Base-by-base conservation (phyloP, 345 rosid genomes). In the Gossypioides kirkii region DNA sequence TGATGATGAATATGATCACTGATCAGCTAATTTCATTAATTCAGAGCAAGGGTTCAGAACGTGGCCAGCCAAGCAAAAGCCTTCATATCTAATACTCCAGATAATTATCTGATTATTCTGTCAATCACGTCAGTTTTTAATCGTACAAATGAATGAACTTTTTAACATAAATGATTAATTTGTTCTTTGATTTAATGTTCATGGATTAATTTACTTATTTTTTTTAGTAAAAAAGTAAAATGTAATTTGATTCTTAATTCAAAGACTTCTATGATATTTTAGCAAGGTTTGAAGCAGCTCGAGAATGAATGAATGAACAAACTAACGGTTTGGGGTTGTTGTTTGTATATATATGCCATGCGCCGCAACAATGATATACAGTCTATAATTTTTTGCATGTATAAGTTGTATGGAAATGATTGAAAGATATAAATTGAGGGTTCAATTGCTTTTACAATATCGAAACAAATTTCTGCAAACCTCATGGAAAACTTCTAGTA, bases 401-500 rank as follows among this genome's bases (percentile, higher is more conserved):
- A 32, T 32, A 32, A 32, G 38, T 32, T 32, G 38, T 32, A 32
- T 32, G 38, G 7, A 32, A 32, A 32, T 32, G 4, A 32, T 32
- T 32, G 38, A 32, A 32, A 32, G 38, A 32, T 32, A 32, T 7
- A 32, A 32, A 5, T 32, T 32, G 38, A 32, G 7, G 38, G 7
- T 78, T 79, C 74, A 80, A 74, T 78, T 80, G 52, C 80, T 78
- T 79, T 84, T 88, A 84, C 86, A 86, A 71, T 70, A 38, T 50
- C 80, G 80, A 76, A 94, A 92, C 81, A 94, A 75, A 74, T 75
- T 73, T 45, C 87, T 52, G 80, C 98, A 92, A 76, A 92, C 97
- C 85, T 90, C 88, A 49, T 92, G 87, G 70, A 91, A 94, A 74
- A 84, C 88, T 78, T 87, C 90, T 8, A 94, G 90, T 72, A 94